Evolutionary conservation across 2,329 filamentous ascomycete genomes (phyloP), one percentile per base, ranked within the genome.

Genomic region (Colletotrichum musicola): DNA sequence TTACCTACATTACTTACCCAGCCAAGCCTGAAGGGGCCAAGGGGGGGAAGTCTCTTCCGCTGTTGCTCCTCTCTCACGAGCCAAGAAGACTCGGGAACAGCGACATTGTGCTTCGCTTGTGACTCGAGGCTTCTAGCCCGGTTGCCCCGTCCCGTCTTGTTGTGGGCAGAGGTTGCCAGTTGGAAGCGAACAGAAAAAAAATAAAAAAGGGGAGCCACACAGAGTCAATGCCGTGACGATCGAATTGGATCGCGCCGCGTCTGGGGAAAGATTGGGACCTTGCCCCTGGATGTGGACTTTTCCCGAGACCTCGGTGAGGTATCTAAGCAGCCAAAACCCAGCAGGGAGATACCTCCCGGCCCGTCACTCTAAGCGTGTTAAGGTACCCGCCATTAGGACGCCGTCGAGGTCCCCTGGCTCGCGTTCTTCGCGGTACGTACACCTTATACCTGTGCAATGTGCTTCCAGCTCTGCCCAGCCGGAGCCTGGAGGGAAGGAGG

Each of bases 241-340:
- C 62, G 65, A 68, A 68, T 68, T 64, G 65, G 55, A 68, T 68
- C 55, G 65, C 55, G 64, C 64, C 64, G 55, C 35, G 49, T 68
- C 65, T 59, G 65, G 65, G 65, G 65, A 68, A 68, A 68, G 54
- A 64, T 54, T 59, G 62, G 61, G 55, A 49, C 65, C 55, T 46
- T 60, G 49, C 55, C 61, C 59, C 53, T 64, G 58, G 35, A 51
- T 20, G 46, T 49, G 51, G 44, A 55, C 38, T 30, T 22, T 18
- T 20, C 18, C 13, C 25, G 20, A 35, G 42, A 13, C 20, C 46
- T 12, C 2, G 20, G 10, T 18, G 18, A 22, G 20, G n/a, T 49
- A 49, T n/a, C 18, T 42, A 3, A 10, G 13, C 40, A 13, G 40
- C 16, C 13, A 13, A 42, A 50, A 30, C 12, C 38, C 46, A 25